Conservation (phyloP, 345 rosid genomes). For the Pistacia atlantica region DNA sequence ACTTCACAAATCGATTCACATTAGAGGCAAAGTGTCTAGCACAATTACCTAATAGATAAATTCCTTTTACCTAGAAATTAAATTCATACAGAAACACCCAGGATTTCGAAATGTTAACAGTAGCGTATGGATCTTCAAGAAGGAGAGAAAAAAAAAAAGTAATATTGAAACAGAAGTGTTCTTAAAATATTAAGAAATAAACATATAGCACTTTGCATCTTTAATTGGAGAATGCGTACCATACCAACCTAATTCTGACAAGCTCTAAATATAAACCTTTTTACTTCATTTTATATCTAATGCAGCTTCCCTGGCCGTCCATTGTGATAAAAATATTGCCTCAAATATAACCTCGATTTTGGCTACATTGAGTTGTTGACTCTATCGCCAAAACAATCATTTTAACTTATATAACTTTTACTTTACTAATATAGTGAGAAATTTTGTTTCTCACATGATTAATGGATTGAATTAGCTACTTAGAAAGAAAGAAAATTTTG, state of each 20-base stretch:
- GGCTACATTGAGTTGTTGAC: neutral
- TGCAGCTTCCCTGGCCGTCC: neutral
- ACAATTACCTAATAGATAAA: neutral
- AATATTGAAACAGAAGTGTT: neutral
- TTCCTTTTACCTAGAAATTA: neutral
- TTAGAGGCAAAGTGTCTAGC: constrained; percentile 6
- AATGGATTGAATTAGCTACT: neutral
- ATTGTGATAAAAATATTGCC: neutral
- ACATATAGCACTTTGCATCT: neutral
- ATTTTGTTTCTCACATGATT: neutral
- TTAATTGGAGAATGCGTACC: neutral
- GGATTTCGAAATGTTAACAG: neutral
- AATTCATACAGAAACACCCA: constrained; percentile 1
- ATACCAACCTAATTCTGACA: neutral
- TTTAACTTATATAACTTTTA: neutral
- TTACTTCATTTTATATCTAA: neutral
- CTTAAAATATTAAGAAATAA: neutral
- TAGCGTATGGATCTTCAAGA: neutral
- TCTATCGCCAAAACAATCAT: neutral
- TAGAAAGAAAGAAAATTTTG: neutral
- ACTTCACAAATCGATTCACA: constrained; percentile 3
- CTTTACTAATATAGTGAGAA: neutral
- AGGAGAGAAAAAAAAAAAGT: neutral
- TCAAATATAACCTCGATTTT: neutral
- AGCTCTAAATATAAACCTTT: neutral